Conservation (phyloP, 139 green algal genomes). For the Astrephomene gubernaculifera region DNA sequence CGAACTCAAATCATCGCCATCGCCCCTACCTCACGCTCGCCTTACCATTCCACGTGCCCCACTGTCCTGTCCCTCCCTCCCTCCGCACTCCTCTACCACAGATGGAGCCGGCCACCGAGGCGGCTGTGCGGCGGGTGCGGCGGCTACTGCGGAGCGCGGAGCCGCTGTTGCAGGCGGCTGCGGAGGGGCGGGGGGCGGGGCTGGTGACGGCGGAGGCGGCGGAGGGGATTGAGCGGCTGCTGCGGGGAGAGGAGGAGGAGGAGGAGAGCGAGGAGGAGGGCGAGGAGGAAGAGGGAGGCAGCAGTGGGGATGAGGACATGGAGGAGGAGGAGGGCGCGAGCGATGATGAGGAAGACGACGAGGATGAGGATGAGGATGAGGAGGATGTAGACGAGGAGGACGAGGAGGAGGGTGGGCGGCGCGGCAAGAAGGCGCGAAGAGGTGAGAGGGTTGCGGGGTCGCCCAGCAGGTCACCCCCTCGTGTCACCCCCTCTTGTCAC, state of each 20-base stretch:
- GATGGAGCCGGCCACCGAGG: slow-evolving; percentile 40
- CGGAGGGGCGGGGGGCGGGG: not conserved
- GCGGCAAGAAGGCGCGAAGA: not conserved
- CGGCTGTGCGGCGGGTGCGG: slow-evolving; percentile 48
- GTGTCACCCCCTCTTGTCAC: not conserved
- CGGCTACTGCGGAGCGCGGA: slow-evolving; percentile 22
- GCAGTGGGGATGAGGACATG: not conserved
- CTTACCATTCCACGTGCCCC: too few species aligned
- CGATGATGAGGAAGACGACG: not conserved
- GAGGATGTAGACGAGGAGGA: slow-evolving; percentile 10
- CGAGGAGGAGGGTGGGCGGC: slow-evolving; percentile 1
- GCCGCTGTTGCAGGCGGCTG: not conserved
- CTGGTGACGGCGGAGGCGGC: slow-evolving; percentile 59
- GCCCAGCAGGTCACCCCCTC: not conserved
- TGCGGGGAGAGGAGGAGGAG: not conserved
- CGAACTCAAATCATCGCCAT: too few species aligned
- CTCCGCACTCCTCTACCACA: slow-evolving; percentile 14
- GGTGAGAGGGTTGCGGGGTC: not conserved
- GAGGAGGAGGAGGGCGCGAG: slow-evolving; percentile 1
- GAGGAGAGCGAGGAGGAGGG: not conserved
- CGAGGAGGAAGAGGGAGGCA: not conserved
- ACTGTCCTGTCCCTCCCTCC: not conserved
- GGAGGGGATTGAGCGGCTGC: slow-evolving; percentile 51
- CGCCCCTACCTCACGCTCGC: too few species aligned
- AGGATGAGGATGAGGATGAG: not conserved